phyloP scores from a whole-genome alignment of 306 rosid genomes.

The Pueraria montana region DNA sequence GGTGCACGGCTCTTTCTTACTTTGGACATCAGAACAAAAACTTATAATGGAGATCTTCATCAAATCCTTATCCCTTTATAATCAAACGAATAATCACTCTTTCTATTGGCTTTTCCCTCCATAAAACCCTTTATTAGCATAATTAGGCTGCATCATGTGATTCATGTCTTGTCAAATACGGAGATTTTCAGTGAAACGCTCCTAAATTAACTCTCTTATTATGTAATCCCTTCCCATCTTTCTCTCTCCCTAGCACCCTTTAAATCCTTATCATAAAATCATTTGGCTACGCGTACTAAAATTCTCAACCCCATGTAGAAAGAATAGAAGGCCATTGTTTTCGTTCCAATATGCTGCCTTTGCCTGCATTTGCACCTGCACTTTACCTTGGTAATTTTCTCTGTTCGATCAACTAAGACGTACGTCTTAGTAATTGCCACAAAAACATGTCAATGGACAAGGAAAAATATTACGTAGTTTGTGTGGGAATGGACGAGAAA shows the following conservation, averaged over 20 bases:
- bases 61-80: conserved; percentile 56
- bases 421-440: background rate
- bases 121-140: background rate
- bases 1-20: conserved; percentile 42
- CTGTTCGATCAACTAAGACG: background rate
- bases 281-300: background rate
- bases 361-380: conserved; percentile 92
- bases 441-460: background rate
- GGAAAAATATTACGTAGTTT: background rate
- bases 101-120: background rate
- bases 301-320: background rate
- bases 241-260: background rate
- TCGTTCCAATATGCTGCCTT: conserved; percentile 58
- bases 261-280: background rate
- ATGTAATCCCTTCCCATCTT: background rate
- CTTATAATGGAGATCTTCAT: conserved; percentile 46
- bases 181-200: no score
- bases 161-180: no score
- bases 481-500: conserved; percentile 2
- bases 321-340: background rate
- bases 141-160: no score
- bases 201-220: background rate
- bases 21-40: background rate
- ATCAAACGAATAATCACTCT: background rate
- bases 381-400: conserved; percentile 30